phyloP scores from a whole-genome alignment of 2,329 filamentous ascomycete species.

The Drechmeria coniospora region DNA sequence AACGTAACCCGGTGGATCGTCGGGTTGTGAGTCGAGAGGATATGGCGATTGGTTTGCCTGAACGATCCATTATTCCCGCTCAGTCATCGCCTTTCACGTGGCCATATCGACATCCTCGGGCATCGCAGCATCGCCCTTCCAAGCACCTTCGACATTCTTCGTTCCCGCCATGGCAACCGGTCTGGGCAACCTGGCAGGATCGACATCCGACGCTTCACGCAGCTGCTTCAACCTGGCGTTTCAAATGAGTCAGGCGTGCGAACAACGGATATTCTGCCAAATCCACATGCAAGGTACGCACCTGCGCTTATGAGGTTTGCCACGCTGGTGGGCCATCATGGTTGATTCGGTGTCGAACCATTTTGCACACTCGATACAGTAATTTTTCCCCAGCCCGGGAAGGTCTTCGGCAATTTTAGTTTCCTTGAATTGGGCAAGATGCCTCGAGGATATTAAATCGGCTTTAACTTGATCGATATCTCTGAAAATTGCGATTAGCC shows the following conservation, averaged over 20 bases:
- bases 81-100: constrained; percentile 3
- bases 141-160: constrained; percentile 35
- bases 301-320: constrained; percentile 90
- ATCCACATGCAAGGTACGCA: constrained; percentile 3
- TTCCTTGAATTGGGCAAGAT: constrained; percentile 64
- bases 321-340: constrained; percentile 59
- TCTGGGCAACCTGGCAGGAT: constrained; percentile 74
- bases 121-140: constrained; percentile 5
- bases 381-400: constrained; percentile 70
- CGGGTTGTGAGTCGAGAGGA: too few species aligned
- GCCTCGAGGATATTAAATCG: constrained; percentile 64
- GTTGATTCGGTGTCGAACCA: constrained; percentile 84
- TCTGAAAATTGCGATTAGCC: constrained; percentile 31
- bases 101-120: constrained; percentile 19
- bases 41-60: too few species aligned
- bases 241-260: constrained; percentile 8
- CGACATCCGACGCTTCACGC: constrained; percentile 71
- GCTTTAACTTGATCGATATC: constrained; percentile 86
- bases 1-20: too few species aligned
- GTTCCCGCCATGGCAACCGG: constrained; percentile 58
- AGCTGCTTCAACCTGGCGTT: constrained; percentile 57
- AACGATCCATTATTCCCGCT: too few species aligned
- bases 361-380: constrained; percentile 88
- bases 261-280: background rate
- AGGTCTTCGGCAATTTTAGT: constrained; percentile 74